phyloP scores from a whole-genome alignment of 2,329 filamentous ascomycete species.

The Capronia coronata region DNA sequence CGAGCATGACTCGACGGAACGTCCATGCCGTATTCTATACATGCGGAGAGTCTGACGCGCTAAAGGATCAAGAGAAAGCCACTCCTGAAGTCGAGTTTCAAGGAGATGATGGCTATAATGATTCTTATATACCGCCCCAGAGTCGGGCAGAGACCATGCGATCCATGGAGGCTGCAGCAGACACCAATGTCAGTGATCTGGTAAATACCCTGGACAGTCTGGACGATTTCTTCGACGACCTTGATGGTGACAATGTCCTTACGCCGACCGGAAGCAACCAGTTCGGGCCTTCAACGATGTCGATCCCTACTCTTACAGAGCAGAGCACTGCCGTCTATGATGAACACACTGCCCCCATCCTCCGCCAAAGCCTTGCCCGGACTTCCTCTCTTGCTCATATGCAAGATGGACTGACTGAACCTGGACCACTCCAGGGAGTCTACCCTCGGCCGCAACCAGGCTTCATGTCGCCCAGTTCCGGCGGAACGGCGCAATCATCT shows the following conservation, averaged over 20 bases:
- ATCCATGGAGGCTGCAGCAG: constrained; percentile 62
- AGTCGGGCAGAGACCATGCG: constrained; percentile 80
- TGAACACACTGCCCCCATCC: constrained; percentile 82
- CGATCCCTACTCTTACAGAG: constrained; percentile 53
- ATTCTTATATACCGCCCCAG: constrained; percentile 67
- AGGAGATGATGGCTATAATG: constrained; percentile 76
- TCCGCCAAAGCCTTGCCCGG: constrained; percentile 70
- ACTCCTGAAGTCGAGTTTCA: constrained; percentile 91
- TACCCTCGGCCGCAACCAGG: constrained; percentile 37
- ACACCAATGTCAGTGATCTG: constrained; percentile 71
- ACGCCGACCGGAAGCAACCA: constrained; percentile 35
- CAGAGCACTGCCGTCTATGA: constrained; percentile 80
- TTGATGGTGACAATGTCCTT: constrained; percentile 38
- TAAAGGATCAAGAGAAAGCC: constrained; percentile 57
- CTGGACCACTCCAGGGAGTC: constrained; percentile 51
- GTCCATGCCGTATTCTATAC: constrained; percentile 96
- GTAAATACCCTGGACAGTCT: constrained; percentile 71
- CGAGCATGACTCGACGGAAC: constrained; percentile 76
- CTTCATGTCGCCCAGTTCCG: constrained; percentile 17
- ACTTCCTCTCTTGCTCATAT: constrained; percentile 70
- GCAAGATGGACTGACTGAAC: constrained; percentile 80
- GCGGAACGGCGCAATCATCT: constrained; percentile 21
- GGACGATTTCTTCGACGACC: constrained; percentile 76
- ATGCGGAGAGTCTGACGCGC: constrained; percentile 62
- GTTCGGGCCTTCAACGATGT: constrained; percentile 46